phyloP scores from a whole-genome alignment of 2,329 filamentous ascomycete genomes.

The Fusarium subglutinans region DNA sequence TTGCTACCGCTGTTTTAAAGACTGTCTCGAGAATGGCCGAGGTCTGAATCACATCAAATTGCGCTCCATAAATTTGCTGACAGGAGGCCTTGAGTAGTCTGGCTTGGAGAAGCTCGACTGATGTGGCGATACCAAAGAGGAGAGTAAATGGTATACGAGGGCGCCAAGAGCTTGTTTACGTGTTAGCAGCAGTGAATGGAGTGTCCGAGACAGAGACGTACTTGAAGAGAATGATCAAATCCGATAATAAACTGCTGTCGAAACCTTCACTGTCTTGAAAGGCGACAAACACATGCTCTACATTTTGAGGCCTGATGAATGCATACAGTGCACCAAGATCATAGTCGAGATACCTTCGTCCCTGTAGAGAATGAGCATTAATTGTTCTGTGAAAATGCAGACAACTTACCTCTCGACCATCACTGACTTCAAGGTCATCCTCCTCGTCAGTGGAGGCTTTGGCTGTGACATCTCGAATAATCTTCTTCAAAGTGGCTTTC shows the following conservation, averaged over 20 bases:
- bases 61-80: constrained; percentile 72
- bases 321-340: constrained; percentile 77
- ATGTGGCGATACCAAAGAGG: constrained; percentile 83
- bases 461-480: constrained; percentile 73
- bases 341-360: constrained; percentile 76
- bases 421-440: constrained; percentile 60
- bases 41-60: constrained; percentile 82
- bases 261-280: constrained; percentile 88
- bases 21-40: constrained; percentile 77
- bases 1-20: constrained; percentile 72
- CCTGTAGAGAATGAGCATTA: constrained; percentile 51
- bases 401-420: constrained; percentile 58
- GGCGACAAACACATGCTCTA: constrained; percentile 72
- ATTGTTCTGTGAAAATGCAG: not conserved
- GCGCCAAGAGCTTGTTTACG: constrained; percentile 66
- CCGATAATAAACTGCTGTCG: constrained; percentile 75
- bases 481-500: constrained; percentile 75
- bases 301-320: constrained; percentile 63
- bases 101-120: constrained; percentile 80
- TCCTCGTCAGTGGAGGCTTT: constrained; percentile 62
- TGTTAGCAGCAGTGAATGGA: constrained; percentile 43
- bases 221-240: constrained; percentile 75
- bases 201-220: constrained; percentile 49
- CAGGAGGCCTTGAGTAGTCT: constrained; percentile 75
- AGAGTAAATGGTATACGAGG: constrained; percentile 80